phyloP scores from a whole-genome alignment of 164 flowering plant species.

The Sedum album region DNA sequence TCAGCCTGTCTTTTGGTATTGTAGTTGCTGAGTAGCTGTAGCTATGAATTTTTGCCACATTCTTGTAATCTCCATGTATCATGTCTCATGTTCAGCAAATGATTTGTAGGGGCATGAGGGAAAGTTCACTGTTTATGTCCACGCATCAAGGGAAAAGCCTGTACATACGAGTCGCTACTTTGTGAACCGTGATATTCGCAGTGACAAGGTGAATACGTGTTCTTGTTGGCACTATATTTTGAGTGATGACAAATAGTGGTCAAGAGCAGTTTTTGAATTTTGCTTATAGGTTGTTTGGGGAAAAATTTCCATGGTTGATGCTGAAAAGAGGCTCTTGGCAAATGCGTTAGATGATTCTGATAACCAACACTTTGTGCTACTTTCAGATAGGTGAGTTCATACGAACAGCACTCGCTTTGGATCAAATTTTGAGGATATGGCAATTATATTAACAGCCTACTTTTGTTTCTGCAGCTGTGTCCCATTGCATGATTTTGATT shows the following conservation, averaged over 20 bases:
- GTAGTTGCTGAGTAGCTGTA: neutral
- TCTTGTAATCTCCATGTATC: neutral
- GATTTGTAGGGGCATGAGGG: constrained; percentile 76
- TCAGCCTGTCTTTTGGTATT: neutral
- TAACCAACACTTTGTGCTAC: no score
- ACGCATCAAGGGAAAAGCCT: no score
- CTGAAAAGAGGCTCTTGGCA: no score
- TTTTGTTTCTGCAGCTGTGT: constrained; percentile 35
- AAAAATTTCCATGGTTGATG: no score
- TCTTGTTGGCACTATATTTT: neutral
- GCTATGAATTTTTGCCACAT: neutral
- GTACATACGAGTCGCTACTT: no score
- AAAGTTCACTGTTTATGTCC: no score
- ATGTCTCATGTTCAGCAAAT: constrained; percentile 6
- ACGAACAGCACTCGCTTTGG: neutral
- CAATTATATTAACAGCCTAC: constrained; percentile 8
- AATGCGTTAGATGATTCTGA: no score
- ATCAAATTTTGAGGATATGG: constrained; percentile 3
- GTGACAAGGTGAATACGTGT: constrained; percentile 39
- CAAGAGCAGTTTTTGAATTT: neutral
- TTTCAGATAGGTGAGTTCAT: no score
- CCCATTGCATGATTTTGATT: no score
- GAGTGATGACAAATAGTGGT: neutral
- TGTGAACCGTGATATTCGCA: no score
- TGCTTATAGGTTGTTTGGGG: constrained; percentile 65